Evolutionary conservation across 345 rosid genomes (phyloP), one percentile per base, ranked within the genome.

Genomic region (Pistacia atlantica): DNA sequence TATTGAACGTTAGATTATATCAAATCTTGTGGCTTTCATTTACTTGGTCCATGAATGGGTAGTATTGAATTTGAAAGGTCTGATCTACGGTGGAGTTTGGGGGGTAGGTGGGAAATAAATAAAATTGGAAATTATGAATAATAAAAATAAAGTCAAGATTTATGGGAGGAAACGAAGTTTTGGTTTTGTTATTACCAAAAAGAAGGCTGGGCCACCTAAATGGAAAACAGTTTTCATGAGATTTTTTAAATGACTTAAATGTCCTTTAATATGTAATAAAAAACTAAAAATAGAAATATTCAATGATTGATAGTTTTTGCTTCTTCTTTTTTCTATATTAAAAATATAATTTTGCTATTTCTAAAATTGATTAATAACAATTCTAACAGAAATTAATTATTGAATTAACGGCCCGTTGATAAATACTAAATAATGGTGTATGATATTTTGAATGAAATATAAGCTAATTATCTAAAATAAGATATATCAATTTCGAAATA

Each of bases 11-110:
- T 48, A 22, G 18, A 85, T 87, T 84, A 13, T 45, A 48, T 31
- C 51, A 14, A 38, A 87, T 91, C 89, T 7, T 84, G 88, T 63
- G 90, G 89, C 58, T 79, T 68, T 11, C 0, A 77, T 63, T 51
- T 4, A n/a, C 45, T 35, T 28, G 14, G 9, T 1, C 33, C 9
- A 60, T 72, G 28, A 35, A 85, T 85, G 86, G 86, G 18, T 0
- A 0, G 0, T 79, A 87, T 85, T 86, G 2, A 12, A 20, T 17
- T 52, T 55, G 14, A 46, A 16, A 7, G 12, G 20, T 9, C 0
- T 60, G 62, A 84, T 75, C 73, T 49, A 78, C 79, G 84, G 79
- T 55, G 45, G 4, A 0, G 52, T 11, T n/a, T 2, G 4, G 64
- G 64, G 77, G 82, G 85, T 82, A 35, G 71, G 74, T 52, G 80